Conservation (phyloP, 306 rosid species). For the Quercus wislizeni region DNA sequence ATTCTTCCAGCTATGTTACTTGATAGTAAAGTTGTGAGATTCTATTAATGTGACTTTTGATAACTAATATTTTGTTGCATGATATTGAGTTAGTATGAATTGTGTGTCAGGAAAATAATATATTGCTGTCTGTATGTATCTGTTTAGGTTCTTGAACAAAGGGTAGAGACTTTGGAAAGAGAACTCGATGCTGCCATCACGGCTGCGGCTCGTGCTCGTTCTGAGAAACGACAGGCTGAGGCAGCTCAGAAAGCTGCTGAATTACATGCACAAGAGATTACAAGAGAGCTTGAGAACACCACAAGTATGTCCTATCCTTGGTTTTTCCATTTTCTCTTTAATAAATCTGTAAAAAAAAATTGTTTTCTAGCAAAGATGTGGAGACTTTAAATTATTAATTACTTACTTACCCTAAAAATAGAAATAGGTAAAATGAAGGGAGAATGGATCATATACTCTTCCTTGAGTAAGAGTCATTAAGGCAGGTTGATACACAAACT, state of each 20-base stretch:
- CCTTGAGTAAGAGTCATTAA: not conserved
- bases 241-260: slow-evolving; percentile 84
- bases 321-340: not conserved
- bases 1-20: no score
- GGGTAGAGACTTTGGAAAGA: slow-evolving; percentile 80
- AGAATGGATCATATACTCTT: not conserved
- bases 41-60: no score
- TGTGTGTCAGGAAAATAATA: not conserved
- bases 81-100: not conserved
- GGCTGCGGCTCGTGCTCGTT: slow-evolving; percentile 87
- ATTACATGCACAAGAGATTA: slow-evolving; percentile 64
- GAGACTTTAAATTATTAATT: not conserved
- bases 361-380: not conserved
- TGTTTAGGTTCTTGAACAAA: slow-evolving; percentile 68
- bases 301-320: slow-evolving; percentile 52
- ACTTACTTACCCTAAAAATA: not conserved
- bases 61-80: not conserved
- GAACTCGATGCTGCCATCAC: slow-evolving; percentile 92
- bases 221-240: slow-evolving; percentile 87
- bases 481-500: not conserved
- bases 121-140: not conserved
- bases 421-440: no score
- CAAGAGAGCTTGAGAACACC: slow-evolving; percentile 92
- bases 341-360: not conserved
- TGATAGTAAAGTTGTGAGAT: no score